Conservation (phyloP, 1,284 basidiomycete species). For the Marasmius oreades region DNA sequence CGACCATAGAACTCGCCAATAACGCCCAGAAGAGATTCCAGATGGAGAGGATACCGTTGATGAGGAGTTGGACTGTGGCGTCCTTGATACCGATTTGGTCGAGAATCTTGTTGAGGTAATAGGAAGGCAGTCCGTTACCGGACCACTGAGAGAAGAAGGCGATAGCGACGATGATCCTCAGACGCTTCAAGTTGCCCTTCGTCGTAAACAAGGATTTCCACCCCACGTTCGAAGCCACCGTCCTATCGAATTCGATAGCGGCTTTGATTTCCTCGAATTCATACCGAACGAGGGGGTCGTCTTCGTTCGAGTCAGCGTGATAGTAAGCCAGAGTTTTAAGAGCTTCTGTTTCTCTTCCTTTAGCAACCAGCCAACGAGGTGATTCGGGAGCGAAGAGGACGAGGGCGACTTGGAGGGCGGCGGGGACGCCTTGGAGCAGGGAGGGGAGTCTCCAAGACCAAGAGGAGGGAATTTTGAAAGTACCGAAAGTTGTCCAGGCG, state of each 20-base stretch:
- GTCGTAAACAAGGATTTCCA: conserved; percentile 59
- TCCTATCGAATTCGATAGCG: conserved; percentile 62
- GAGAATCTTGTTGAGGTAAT: conserved; percentile 73
- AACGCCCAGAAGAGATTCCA: conserved; percentile 71
- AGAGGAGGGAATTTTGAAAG: conserved; percentile 56
- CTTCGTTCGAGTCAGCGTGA: conserved; percentile 66
- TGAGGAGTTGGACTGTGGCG: conserved; percentile 57
- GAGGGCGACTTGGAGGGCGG: conserved; percentile 56
- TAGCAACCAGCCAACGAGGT: conserved; percentile 66
- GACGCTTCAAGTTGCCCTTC: conserved; percentile 63
- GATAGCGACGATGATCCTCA: conserved; percentile 65
- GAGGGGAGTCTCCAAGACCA: conserved; percentile 80
- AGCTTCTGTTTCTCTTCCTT: conserved; percentile 32
- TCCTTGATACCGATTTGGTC: conserved; percentile 69
- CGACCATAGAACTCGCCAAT: conserved; percentile 52
- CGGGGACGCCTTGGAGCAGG: conserved; percentile 60
- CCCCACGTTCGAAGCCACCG: conserved; percentile 53
- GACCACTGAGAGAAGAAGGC: conserved; percentile 77
- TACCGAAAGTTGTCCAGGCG: conserved; percentile 75
- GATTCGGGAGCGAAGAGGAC: conserved; percentile 68
- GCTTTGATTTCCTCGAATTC: conserved; percentile 78
- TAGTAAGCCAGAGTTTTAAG: conserved; percentile 56
- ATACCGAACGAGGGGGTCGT: conserved; percentile 67
- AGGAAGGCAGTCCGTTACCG: conserved; percentile 72
- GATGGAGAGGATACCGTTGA: conserved; percentile 73